Evolutionary conservation across 75 land plant species (phyloP), one percentile per base, ranked within the genome.

Genomic region (Selaginella moellendorffii): DNA sequence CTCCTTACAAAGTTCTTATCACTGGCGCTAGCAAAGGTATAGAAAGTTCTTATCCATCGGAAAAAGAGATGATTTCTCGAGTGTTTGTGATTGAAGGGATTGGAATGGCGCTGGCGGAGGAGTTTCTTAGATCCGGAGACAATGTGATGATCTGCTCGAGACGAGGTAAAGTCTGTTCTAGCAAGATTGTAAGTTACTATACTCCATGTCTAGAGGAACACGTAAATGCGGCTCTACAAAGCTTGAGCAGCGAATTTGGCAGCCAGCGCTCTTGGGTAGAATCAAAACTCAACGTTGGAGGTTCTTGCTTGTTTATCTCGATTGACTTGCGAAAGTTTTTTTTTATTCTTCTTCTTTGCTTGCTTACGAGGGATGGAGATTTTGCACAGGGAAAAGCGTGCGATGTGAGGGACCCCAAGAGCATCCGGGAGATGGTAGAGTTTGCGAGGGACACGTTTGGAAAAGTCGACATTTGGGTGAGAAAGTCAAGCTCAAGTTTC

Each of bases 1-100:
- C 88, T 51, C 93, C 97, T 9, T 87, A 67, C 68, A 88, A 87
- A 56, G 97, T 87, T 19, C 74, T 90, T 26, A 82, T 90, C 61
- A 90, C 97, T 30, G 97, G 97, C n/a, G 87, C 97, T 27, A 77
- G 81, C 26, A 90, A 87, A 88, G 97, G 97, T 81, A 17, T 1
- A 25, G 2, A 23, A 23, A 64, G 1, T 2, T 17, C 8, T 2
- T 8, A 22, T n/a, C 5, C 28, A n/a, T n/a, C n/a, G n/a, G n/a
- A n/a, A n/a, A n/a, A n/a, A n/a, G n/a, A n/a, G n/a, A n/a, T n/a
- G n/a, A n/a, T 18, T 59, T 25, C 9, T 5, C 26, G 22, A 14
- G 27, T 24, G 14, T 24, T 22, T 54, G 21, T 30, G 28, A 27
- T 23, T 60, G 28, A 72, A 92, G 97, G 97, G 1, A 80, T 92